Percentiles rank a stretch among this genome's conserved stretches.
Conservation (phyloP, 352 stramenopile genomes). For the Globisporangium iwayamae region DNA sequence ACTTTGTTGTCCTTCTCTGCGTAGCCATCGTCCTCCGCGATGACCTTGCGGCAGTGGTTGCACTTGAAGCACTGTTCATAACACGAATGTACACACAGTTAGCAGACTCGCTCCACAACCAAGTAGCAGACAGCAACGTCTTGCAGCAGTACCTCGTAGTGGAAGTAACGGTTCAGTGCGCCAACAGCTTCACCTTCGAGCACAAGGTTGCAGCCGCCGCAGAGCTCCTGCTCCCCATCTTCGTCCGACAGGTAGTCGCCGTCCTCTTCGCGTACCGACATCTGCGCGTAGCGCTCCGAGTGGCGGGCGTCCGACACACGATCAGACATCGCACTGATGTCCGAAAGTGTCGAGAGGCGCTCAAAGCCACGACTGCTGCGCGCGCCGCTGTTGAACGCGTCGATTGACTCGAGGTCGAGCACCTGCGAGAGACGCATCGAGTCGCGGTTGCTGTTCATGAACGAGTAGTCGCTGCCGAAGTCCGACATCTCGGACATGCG, state of each 20-base stretch:
- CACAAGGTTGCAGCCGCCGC: slow-evolving; percentile 60
- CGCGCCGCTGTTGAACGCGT: slow-evolving; percentile 32
- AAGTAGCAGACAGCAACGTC: neutral
- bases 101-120: neutral
- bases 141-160: slow-evolving; percentile 48
- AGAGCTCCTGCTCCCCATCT: slow-evolving; percentile 69
- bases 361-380: slow-evolving; percentile 22
- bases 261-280: slow-evolving; percentile 27
- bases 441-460: slow-evolving; percentile 56
- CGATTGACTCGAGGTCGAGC: slow-evolving; percentile 65
- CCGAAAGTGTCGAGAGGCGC: slow-evolving; percentile 44
- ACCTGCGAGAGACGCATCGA: slow-evolving; percentile 76
- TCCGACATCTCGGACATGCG: slow-evolving; percentile 68
- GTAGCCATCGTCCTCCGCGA: slow-evolving; percentile 77
- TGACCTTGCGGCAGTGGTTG: slow-evolving; percentile 63
- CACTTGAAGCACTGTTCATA: slow-evolving; percentile 72
- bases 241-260: slow-evolving; percentile 54
- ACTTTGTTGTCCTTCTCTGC: slow-evolving; percentile 80
- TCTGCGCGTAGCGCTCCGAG: slow-evolving; percentile 5
- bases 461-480: slow-evolving; percentile 62
- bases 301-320: slow-evolving; percentile 18
- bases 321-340: slow-evolving; percentile 57
- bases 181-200: slow-evolving; percentile 78
- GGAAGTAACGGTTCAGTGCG: slow-evolving; percentile 80
- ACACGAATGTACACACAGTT: neutral